Evolutionary conservation across 2,329 filamentous ascomycete species (phyloP).

Genomic region (Knoxdaviesia capensis): DNA sequence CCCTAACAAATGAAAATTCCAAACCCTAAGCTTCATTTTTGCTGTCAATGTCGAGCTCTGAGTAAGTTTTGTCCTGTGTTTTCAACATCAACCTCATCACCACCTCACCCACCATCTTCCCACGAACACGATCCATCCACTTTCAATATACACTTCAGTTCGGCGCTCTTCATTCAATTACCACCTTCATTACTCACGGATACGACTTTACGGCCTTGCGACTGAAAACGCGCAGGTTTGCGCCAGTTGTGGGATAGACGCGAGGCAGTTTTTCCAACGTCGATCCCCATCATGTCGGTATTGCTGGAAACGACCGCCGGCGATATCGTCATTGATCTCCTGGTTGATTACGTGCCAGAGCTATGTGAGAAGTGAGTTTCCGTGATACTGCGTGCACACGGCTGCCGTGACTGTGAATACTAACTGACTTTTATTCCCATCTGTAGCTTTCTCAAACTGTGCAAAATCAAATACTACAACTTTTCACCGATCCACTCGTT

Average conservation of each 20-base stretch:
- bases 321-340: conserved; percentile 85
- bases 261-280: neutral
- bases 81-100: no score
- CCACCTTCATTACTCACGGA: no score
- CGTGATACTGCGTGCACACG: neutral
- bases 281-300: conserved; percentile 50
- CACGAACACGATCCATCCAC: no score
- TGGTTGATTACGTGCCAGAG: conserved; percentile 74
- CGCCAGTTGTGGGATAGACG: neutral
- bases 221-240: neutral
- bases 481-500: conserved; percentile 83
- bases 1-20: no score
- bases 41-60: no score
- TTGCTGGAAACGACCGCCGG: conserved; percentile 82
- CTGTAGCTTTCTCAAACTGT: conserved; percentile 86
- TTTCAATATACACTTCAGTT: no score
- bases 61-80: no score
- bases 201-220: no score
- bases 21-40: no score
- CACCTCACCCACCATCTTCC: no score
- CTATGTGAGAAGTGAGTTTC: conserved; percentile 78
- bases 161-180: no score
- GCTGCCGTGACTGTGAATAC: neutral
- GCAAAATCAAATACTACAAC: conserved; percentile 99
- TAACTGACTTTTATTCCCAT: conserved; percentile 7